Percentiles rank a stretch among this genome's conserved stretches.
Evolutionary conservation across 2,329 filamentous ascomycete species (phyloP).

Genomic region (Knufia fluminis): DNA sequence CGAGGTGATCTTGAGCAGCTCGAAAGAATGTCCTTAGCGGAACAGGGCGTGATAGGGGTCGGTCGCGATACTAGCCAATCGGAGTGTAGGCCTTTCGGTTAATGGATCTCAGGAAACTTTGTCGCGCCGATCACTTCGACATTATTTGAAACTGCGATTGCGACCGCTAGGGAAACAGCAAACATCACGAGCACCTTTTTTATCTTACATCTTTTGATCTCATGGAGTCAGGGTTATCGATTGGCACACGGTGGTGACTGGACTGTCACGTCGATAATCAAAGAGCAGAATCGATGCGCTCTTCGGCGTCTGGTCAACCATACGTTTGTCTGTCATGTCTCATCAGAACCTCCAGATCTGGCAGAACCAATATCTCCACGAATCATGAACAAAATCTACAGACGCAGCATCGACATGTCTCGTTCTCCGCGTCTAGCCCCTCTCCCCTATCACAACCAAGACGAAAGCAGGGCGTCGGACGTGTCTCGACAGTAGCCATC

Average conservation of each 20-base stretch:
- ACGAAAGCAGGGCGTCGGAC: not conserved
- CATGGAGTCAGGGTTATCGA: too few relatives aligned
- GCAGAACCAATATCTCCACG: not conserved
- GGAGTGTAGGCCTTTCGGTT: not conserved
- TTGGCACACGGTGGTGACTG: too few relatives aligned
- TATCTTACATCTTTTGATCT: too few relatives aligned
- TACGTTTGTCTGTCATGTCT: slow-evolving; percentile 3
- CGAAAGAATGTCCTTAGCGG: too few relatives aligned
- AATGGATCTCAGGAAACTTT: too few relatives aligned
- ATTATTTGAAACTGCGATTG: too few relatives aligned
- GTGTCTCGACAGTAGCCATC: not conserved
- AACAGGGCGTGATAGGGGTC: too few relatives aligned
- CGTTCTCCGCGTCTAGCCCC: not conserved
- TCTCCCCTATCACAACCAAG: not conserved
- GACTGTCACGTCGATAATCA: not conserved
- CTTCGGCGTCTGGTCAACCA: not conserved
- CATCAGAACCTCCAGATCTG: not conserved
- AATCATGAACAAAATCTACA: not conserved
- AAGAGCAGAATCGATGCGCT: not conserved
- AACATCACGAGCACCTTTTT: too few relatives aligned
- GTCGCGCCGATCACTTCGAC: too few relatives aligned
- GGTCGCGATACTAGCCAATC: not conserved
- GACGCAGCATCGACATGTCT: not conserved
- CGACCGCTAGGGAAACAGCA: too few relatives aligned
- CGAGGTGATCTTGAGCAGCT: too few relatives aligned